phyloP scores from a whole-genome alignment of 148 eudicot species.

The Vaccinium myrtillus region DNA sequence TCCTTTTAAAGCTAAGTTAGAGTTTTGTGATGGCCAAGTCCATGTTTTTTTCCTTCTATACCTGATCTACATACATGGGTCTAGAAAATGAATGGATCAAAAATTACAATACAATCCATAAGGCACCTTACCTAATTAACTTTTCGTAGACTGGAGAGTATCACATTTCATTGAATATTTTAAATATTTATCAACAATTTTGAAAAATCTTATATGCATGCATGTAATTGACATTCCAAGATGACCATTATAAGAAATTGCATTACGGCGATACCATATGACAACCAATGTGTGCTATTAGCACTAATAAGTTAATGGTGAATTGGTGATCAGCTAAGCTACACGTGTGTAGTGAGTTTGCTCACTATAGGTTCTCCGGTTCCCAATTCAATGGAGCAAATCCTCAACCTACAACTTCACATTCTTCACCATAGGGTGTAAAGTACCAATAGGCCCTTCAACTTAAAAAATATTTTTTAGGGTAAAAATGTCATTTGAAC shows the following conservation, averaged over 20 bases:
- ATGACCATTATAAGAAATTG: background rate
- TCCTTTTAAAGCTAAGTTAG: background rate
- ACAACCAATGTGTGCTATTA: background rate
- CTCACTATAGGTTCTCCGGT: too few species aligned
- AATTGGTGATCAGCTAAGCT: too few species aligned
- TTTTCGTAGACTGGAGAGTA: background rate
- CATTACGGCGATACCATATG: background rate
- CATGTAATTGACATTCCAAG: background rate
- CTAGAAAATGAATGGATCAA: background rate
- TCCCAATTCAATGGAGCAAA: too few species aligned
- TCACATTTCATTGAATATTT: background rate
- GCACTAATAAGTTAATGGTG: background rate
- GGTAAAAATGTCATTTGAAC: background rate
- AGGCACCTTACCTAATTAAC: background rate
- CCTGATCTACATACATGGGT: background rate
- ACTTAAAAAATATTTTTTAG: background rate
- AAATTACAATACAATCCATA: background rate
- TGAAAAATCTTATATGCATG: background rate
- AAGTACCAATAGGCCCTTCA: too few species aligned
- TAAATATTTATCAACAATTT: background rate
- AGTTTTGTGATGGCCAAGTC: background rate
- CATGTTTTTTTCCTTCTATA: background rate
- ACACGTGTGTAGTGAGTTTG: too few species aligned
- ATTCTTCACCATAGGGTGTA: too few species aligned
- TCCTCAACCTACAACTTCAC: background rate